Percentiles rank a stretch among this genome's conserved stretches.
Conservation (phyloP, 2,329 filamentous ascomycete genomes). For the Penicillium carneum region DNA sequence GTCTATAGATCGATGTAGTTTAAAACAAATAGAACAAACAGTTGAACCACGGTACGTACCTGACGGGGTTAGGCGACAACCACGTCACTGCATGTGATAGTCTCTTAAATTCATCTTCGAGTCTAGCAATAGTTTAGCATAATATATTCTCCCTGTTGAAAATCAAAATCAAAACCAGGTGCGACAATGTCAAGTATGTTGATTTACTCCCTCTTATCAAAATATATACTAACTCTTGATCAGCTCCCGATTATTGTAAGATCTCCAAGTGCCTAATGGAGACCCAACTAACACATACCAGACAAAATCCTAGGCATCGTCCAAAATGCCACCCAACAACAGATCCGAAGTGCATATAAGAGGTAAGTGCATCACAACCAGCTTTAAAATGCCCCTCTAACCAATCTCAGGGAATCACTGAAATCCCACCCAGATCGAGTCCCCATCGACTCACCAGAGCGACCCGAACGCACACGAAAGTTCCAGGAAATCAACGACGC, state of each 20-base stretch:
- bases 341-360: constrained; percentile 95
- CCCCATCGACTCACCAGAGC: constrained; percentile 80
- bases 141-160: neutral
- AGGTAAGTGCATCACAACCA: constrained; percentile 60
- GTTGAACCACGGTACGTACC: constrained; percentile 7
- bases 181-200: constrained; percentile 38
- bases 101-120: neutral
- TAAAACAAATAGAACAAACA: too few species aligned
- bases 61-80: constrained; percentile 18
- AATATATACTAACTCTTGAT: constrained; percentile 23
- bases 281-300: constrained; percentile 44
- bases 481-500: constrained; percentile 94
- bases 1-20: too few species aligned
- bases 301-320: constrained; percentile 77
- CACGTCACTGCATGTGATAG: constrained; percentile 31
- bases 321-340: constrained; percentile 76
- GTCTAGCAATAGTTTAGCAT: neutral
- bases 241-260: constrained; percentile 54
- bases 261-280: constrained; percentile 6
- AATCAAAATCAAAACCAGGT: neutral
- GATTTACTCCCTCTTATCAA: neutral
- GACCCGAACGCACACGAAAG: constrained; percentile 78
- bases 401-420: constrained; percentile 72
- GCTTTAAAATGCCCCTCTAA: constrained; percentile 18
- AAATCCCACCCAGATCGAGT: constrained; percentile 95